Base-by-base conservation (phyloP, 371 early-diverging fungal genomes). In the Mortierella polycephala region DNA sequence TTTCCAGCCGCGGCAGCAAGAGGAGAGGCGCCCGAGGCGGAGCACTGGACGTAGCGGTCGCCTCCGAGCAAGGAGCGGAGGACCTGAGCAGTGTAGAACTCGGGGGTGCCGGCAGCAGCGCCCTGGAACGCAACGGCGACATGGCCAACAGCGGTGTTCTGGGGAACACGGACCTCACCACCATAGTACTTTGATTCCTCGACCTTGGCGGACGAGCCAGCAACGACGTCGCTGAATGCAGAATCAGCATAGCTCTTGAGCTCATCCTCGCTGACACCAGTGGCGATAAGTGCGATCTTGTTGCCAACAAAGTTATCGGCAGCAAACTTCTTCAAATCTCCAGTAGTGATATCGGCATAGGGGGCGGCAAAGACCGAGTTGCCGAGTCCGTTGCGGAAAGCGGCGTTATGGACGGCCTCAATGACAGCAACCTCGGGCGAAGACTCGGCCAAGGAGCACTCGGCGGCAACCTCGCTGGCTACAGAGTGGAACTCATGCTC, bases 301-400 rank as follows among this genome's bases (percentile, higher is more conserved):
- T 88, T 88, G 52, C 88, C 81, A 50, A 88, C 88, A 83, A 96
- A 90, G 71, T 90, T 84, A 65, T 87, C 81, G 60, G 85, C 75
- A 63, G 94, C 94, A 81, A 91, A 97, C 60, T 84, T 83, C 82
- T 88, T 87, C 81, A 96, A 89, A 49, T 86, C 85, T 42, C 88
- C 87, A 59, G 84, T 86, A 62, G 70, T 74, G 60, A 91, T 82
- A n/a, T 86, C 86, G 75, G 86, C 65, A 66, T 83, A 84, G 30
- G 88, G 80, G 69, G 87, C 80, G 60, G 95, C 96, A 80, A 92
- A 96, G 65, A 97, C 84, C 30, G 97, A 90, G 93, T 97, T 96
- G 62, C 98, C 99, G 74, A 98, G 92, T 44, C 99, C 99, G 71
- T 80, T 82, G 81, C 97, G 95, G 94, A 96, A 98, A 52, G 97